phyloP scores from a whole-genome alignment of 306 rosid species.

The Corylus avellana region DNA sequence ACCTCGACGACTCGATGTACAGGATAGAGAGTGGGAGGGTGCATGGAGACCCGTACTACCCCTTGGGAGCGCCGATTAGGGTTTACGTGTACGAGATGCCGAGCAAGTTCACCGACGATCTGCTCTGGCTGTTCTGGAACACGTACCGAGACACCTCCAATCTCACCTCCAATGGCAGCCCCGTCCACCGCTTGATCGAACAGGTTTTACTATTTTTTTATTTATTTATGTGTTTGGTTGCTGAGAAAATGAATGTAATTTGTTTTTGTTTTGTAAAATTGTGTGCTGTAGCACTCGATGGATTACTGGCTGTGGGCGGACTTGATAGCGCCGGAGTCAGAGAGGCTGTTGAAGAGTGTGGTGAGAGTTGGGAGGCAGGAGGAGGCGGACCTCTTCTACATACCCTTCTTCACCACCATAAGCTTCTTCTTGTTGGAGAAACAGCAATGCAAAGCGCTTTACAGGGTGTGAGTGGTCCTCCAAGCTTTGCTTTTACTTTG shows the following conservation, averaged over 20 bases:
- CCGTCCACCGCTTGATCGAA: slow-evolving; percentile 90
- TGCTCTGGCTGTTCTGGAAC: slow-evolving; percentile 63
- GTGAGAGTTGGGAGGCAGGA: slow-evolving; percentile 75
- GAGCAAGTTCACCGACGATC: slow-evolving; percentile 71
- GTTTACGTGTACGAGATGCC: slow-evolving; percentile 95
- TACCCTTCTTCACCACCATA: slow-evolving; percentile 94
- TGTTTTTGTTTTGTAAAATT: neutral
- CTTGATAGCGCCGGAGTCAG: slow-evolving; percentile 74
- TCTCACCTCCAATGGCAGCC: slow-evolving; percentile 95
- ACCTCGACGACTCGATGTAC: slow-evolving; percentile 47
- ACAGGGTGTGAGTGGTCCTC: slow-evolving; percentile 98
- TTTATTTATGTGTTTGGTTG: neutral
- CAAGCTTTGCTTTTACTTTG: slow-evolving; percentile 30
- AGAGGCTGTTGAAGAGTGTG: slow-evolving; percentile 64
- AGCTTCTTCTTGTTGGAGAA: slow-evolving; percentile 91
- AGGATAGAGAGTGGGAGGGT: slow-evolving; percentile 31
- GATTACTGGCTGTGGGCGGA: slow-evolving; percentile 99
- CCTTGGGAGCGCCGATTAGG: slow-evolving; percentile 49
- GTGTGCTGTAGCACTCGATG: slow-evolving; percentile 66
- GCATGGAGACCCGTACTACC: slow-evolving; percentile 54
- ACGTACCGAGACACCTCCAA: slow-evolving; percentile 68
- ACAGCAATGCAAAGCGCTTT: slow-evolving; percentile 97
- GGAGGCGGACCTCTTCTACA: slow-evolving; percentile 90
- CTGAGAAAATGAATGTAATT: neutral
- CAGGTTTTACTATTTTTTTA: slow-evolving; percentile 45